These are phyloP conservation scores for Blastobotrys buckinghamii DNA, from an alignment of 1,139 yeast genomes.

Conservation along the genomic window DNA sequence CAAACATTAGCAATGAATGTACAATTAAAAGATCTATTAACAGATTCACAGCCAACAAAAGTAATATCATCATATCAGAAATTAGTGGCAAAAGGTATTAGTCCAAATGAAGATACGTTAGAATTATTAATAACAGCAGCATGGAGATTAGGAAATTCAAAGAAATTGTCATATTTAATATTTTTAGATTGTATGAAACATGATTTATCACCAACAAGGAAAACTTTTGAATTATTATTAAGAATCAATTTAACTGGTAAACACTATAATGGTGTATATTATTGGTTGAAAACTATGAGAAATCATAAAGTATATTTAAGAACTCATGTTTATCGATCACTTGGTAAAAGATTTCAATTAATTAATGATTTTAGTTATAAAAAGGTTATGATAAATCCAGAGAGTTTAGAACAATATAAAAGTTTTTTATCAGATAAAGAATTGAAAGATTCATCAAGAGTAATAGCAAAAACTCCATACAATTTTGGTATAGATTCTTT, in stretches of 20 bases:
- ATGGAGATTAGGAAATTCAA: conserved; percentile 28
- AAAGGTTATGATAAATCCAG: conserved; percentile 7
- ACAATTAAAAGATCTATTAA: background rate
- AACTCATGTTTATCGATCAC: conserved; percentile 18
- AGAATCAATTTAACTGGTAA: conserved; percentile 27
- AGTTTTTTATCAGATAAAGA: conserved; percentile 16
- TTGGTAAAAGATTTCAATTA: conserved; percentile 17
- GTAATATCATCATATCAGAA: conserved; percentile 17
- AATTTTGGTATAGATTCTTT: conserved; percentile 16
- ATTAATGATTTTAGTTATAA: conserved; percentile 12
- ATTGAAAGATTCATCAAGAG: conserved; percentile 13
- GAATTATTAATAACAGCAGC: conserved; percentile 26
- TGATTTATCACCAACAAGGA: conserved; percentile 18
- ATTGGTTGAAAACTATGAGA: conserved; percentile 26
- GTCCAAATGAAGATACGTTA: conserved; percentile 26
- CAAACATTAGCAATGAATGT: conserved; percentile 4
- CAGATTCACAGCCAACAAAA: background rate
- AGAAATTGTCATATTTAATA: conserved; percentile 26
- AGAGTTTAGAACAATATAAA: conserved; percentile 7
- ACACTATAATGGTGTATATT: conserved; percentile 19
- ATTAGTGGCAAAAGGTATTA: conserved; percentile 13
- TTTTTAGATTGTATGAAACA: conserved; percentile 21
- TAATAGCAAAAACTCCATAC: conserved; percentile 10
- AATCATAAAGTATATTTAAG: conserved; percentile 17
- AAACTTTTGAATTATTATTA: conserved; percentile 25